Percentiles rank a stretch among this genome's conserved stretches.
phyloP scores from a whole-genome alignment of 352 stramenopile species.

The Pythium angustatum region DNA sequence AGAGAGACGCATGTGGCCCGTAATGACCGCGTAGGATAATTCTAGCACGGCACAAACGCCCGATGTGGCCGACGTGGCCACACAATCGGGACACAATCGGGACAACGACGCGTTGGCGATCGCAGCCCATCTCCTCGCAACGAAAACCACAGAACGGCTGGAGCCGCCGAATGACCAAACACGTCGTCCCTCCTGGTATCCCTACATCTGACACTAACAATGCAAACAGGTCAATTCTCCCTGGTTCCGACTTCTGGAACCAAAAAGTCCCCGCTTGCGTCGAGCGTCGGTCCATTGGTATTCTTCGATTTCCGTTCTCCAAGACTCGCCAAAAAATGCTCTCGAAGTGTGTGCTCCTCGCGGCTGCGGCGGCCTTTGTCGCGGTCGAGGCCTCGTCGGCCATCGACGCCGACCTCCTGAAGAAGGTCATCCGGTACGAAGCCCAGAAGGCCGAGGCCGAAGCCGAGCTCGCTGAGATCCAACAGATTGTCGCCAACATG shows the following conservation, averaged over 20 bases:
- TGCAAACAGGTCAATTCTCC: no score
- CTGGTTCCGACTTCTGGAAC: neutral
- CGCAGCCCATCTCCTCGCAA: no score
- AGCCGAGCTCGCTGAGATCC: conserved; percentile 17
- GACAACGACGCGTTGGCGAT: no score
- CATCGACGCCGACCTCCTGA: conserved; percentile 9
- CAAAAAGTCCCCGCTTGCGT: no score
- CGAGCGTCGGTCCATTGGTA: neutral
- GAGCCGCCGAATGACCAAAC: no score
- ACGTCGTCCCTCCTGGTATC: no score
- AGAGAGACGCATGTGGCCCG: neutral
- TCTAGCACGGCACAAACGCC: no score
- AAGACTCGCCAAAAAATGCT: conserved; percentile 3
- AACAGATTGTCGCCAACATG: conserved; percentile 15
- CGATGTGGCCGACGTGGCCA: no score
- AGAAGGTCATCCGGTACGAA: conserved; percentile 21
- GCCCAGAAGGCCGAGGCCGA: conserved; percentile 6
- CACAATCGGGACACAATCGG: no score
- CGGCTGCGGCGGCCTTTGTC: neutral
- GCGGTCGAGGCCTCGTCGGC: neutral
- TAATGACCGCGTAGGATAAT: no score
- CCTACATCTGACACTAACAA: no score
- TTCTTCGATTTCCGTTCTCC: conserved; percentile 7
- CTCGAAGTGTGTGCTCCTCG: conserved; percentile 1
- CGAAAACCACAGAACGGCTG: no score